phyloP scores from a whole-genome alignment of 495 filamentous ascomycete species.

The Extremus antarcticus region DNA sequence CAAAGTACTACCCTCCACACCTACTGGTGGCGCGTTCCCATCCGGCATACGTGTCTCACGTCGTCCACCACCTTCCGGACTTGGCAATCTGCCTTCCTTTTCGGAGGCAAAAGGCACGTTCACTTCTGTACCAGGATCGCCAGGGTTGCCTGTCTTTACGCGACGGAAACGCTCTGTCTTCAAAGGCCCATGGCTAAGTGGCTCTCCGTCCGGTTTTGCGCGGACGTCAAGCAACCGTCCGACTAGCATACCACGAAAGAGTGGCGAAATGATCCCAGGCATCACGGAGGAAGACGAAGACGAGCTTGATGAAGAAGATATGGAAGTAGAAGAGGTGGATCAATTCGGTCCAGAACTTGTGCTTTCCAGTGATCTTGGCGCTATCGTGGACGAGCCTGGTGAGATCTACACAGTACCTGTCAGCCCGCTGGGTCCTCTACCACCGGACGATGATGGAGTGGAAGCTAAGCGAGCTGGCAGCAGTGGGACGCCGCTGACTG shows the following conservation, averaged over 20 bases:
- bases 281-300: constrained; percentile 67
- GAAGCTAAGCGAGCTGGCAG: background rate
- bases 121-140: constrained; percentile 35
- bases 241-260: constrained; percentile 31
- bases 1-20: constrained; percentile 89
- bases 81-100: constrained; percentile 30
- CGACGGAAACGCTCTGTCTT: constrained; percentile 82
- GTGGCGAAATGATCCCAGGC: constrained; percentile 72
- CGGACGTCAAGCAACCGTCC: constrained; percentile 29
- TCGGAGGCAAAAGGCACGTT: constrained; percentile 23
- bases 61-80: constrained; percentile 27
- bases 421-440: background rate
- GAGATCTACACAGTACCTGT: background rate
- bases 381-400: constrained; percentile 3
- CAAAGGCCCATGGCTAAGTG: constrained; percentile 67
- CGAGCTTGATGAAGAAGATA: constrained; percentile 23
- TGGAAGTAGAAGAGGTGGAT: constrained; percentile 32
- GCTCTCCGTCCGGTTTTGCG: constrained; percentile 27
- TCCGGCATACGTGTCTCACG: constrained; percentile 79
- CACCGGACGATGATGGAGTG: constrained; percentile 8
- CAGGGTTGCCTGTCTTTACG: constrained; percentile 66
- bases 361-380: constrained; percentile 2
- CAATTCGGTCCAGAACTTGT: constrained; percentile 26
- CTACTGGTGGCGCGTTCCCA: constrained; percentile 63
- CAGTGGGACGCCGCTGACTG: constrained; percentile 12